phyloP scores from a whole-genome alignment of 306 rosid species.

The Inga oerstediana region DNA sequence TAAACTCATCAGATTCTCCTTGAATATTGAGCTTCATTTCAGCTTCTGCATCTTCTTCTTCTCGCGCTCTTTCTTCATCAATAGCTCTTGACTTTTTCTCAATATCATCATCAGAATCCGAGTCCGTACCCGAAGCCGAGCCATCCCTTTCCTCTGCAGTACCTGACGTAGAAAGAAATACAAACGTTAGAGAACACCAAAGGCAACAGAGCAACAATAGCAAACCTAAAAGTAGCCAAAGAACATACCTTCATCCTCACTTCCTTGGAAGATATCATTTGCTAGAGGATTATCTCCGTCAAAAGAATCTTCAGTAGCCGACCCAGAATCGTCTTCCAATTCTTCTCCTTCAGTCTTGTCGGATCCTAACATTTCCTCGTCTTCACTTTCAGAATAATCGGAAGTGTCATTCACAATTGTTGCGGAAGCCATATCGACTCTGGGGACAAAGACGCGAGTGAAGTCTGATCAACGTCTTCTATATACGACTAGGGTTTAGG shows the following conservation, averaged over 20 bases:
- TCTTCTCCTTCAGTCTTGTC: constrained; percentile 38
- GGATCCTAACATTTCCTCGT: constrained; percentile 36
- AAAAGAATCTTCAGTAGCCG: constrained; percentile 62
- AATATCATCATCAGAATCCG: constrained; percentile 52
- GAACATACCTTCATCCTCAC: constrained; percentile 59
- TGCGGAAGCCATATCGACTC: constrained; percentile 44
- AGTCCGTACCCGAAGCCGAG: constrained; percentile 43
- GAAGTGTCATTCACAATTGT: constrained; percentile 35
- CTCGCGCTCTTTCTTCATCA: constrained; percentile 55
- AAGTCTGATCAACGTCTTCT: not conserved
- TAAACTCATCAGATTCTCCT: constrained; percentile 87
- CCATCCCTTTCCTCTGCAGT: constrained; percentile 47
- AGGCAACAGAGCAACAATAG: not conserved
- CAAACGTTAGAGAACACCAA: not conserved
- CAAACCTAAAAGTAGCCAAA: not conserved
- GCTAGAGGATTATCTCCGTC: constrained; percentile 67
- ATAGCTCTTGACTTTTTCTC: constrained; percentile 60
- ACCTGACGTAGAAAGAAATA: not conserved
- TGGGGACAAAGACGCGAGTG: not conserved
- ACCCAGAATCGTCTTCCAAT: constrained; percentile 49
- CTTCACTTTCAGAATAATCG: constrained; percentile 44
- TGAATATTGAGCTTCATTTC: constrained; percentile 72
- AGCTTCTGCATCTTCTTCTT: constrained; percentile 55
- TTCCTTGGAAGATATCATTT: constrained; percentile 74
- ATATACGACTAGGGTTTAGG: constrained; percentile 42